Percentiles rank a stretch among this genome's conserved stretches.
phyloP scores from a whole-genome alignment of 306 rosid species.

The Cicer bijugum region DNA sequence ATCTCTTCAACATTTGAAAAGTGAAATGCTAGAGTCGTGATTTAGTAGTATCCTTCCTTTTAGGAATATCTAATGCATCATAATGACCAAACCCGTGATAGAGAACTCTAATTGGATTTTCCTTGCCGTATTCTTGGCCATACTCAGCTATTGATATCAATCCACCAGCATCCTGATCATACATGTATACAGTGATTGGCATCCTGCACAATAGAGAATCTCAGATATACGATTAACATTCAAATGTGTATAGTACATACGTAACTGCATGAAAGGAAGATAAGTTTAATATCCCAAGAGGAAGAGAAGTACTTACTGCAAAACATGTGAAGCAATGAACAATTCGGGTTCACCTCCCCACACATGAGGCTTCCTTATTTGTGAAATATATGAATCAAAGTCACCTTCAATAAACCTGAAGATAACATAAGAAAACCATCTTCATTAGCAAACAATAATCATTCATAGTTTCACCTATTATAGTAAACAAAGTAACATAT shows the following conservation, averaged over 20 bases:
- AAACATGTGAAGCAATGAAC: slow-evolving; percentile 92
- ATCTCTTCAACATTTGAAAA: slow-evolving; percentile 27
- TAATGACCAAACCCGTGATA: slow-evolving; percentile 94
- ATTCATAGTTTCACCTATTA: slow-evolving; percentile 14
- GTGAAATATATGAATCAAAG: slow-evolving; percentile 74
- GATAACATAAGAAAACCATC: slow-evolving; percentile 40
- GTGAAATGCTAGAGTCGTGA: slow-evolving; percentile 57
- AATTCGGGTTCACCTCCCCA: slow-evolving; percentile 99
- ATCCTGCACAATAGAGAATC: slow-evolving; percentile 60
- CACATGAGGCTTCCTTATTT: slow-evolving; percentile 79
- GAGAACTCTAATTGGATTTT: slow-evolving; percentile 81
- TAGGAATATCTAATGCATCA: slow-evolving; percentile 77
- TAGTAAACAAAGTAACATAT: neutral
- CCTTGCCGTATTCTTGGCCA: slow-evolving; percentile 84
- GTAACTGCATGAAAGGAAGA: slow-evolving; percentile 19
- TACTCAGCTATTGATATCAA: slow-evolving; percentile 92
- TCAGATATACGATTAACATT: slow-evolving; percentile 33
- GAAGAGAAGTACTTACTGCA: slow-evolving; percentile 58
- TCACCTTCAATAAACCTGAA: slow-evolving; percentile 95
- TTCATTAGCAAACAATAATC: slow-evolving; percentile 38
- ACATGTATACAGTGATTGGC: slow-evolving; percentile 95
- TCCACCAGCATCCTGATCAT: slow-evolving; percentile 77
- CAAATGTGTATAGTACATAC: neutral
- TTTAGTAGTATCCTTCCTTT: slow-evolving; percentile 48
- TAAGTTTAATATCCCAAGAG: slow-evolving; percentile 17